phyloP scores from a whole-genome alignment of 2,329 filamentous ascomycete species.

The Trichoderma atrobrunneum region DNA sequence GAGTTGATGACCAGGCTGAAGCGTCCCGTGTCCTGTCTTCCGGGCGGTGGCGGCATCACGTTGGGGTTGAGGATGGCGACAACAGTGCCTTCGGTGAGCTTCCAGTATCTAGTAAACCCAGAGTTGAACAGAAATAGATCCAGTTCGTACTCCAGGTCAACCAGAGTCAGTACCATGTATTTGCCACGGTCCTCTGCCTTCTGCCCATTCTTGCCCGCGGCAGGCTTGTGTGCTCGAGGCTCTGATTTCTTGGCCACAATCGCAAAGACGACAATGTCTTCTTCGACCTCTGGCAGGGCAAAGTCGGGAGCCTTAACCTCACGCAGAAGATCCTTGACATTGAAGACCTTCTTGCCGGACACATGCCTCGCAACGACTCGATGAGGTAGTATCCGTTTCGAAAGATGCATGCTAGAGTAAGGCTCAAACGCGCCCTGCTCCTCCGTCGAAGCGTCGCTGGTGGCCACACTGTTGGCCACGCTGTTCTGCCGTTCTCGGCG shows the following conservation, averaged over 20 bases:
- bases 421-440: conserved; percentile 67
- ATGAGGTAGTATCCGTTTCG: conserved; percentile 79
- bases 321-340: conserved; percentile 76
- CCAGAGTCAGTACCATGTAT: conserved; percentile 88
- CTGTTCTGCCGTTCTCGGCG: conserved; percentile 18
- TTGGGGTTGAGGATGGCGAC: conserved; percentile 88
- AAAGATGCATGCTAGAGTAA: conserved; percentile 81
- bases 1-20: conserved; percentile 85
- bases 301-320: conserved; percentile 81
- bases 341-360: conserved; percentile 71
- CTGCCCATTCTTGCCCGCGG: conserved; percentile 41
- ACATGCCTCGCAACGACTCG: conserved; percentile 75
- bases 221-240: conserved; percentile 60
- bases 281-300: conserved; percentile 75
- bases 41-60: conserved; percentile 81
- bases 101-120: conserved; percentile 91
- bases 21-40: conserved; percentile 71
- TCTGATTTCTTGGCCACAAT: conserved; percentile 87
- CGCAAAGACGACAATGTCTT: conserved; percentile 85
- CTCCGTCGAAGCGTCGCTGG: conserved; percentile 25
- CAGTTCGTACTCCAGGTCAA: conserved; percentile 85
- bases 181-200: conserved; percentile 65
- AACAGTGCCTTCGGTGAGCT: conserved; percentile 85
- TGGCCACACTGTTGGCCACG: conserved; percentile 22
- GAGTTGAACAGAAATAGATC: conserved; percentile 90